phyloP scores from a whole-genome alignment of 768 basidiomycete genomes.

The Mycena rosella region DNA sequence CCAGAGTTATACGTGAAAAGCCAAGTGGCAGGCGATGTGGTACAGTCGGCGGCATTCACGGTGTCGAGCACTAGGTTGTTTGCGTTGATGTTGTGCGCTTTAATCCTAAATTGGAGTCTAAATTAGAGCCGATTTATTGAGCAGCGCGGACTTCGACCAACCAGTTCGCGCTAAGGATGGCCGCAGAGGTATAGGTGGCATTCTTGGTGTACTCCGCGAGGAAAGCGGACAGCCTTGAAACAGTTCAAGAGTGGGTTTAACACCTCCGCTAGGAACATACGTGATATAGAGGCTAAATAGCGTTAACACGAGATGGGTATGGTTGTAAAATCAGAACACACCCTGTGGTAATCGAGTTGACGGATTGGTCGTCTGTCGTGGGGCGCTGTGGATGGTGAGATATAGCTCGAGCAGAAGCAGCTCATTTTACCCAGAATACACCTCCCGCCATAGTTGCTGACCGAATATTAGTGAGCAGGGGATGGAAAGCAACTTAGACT shows the following conservation, averaged over 20 bases:
- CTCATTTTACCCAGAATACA: constrained; percentile 62
- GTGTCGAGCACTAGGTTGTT: constrained; percentile 61
- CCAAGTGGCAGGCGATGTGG: constrained; percentile 58
- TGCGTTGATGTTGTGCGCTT: constrained; percentile 57
- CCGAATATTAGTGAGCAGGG: background rate
- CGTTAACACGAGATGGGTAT: background rate
- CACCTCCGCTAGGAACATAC: constrained; percentile 39
- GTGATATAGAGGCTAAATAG: constrained; percentile 53
- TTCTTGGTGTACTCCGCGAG: constrained; percentile 61
- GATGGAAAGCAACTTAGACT: too few relatives aligned
- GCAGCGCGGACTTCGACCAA: background rate
- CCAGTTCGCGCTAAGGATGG: constrained; percentile 60
- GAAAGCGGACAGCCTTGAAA: constrained; percentile 59
- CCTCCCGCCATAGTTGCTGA: constrained; percentile 65
- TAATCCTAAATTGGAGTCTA: constrained; percentile 46
- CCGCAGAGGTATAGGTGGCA: constrained; percentile 59
- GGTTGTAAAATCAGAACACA: constrained; percentile 38
- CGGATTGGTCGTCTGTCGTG: constrained; percentile 52
- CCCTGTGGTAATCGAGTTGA: constrained; percentile 68
- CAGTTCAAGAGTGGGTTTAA: constrained; percentile 1
- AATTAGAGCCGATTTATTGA: background rate
- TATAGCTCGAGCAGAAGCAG: background rate
- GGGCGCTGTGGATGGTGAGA: constrained; percentile 51
- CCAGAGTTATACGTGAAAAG: constrained; percentile 69
- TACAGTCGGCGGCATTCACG: constrained; percentile 60